Base-by-base conservation (phyloP, 2,329 filamentous ascomycete genomes). In the Claviceps sorghi region DNA sequence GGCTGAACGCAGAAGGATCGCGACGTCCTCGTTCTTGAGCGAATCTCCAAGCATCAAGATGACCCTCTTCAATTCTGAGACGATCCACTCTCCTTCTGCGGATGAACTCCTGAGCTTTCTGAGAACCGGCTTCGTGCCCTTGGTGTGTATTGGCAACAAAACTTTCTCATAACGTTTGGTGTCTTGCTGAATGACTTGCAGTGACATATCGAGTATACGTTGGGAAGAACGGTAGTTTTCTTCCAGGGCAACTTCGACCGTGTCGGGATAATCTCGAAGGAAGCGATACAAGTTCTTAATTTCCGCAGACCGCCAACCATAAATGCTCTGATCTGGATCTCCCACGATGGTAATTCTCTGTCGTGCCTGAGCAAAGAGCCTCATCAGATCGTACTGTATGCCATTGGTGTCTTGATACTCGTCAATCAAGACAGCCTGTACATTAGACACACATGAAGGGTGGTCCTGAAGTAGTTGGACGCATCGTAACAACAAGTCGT, bases 371-470 rank as follows among this genome's bases (percentile, higher is more conserved):
- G 90, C 88, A 60, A 98, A 83, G 1, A 95, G 75, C 56, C 79
- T 84, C 89, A 96, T 96, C 43, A 98, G 72, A 59, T 96, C 88
- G 61, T 95, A 97, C 66, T 98, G 91, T 4, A 96, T 83, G 21
- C 88, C 79, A 63, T 97, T 98, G 8, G 91, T 97, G 68, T 98
- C 91, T 67, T 98, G 91, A 57, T 96, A 98, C 64, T 98, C 91
- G 64, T 98, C 91, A 56, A 98, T 94, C 46, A 98, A 75, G 7
- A 97, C 89, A 0, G 88, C 81, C 65, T 96, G 83, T 19, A 98
- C 82, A 59, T 95, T 96, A 15, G 83, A 83, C 3, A 96, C 90
- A 61, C 90, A 96, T 15, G 79, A 73, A 0, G 90, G 88, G 58
- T 86, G 78, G 21, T 75, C 72, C 54, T 76, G 77, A 21, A 98